A percentile compares a stretch with the other conserved stretches of the same genome.
Evolutionary conservation across 1,284 basidiomycete species (phyloP).

Genomic region (Pterulicium gracile): DNA sequence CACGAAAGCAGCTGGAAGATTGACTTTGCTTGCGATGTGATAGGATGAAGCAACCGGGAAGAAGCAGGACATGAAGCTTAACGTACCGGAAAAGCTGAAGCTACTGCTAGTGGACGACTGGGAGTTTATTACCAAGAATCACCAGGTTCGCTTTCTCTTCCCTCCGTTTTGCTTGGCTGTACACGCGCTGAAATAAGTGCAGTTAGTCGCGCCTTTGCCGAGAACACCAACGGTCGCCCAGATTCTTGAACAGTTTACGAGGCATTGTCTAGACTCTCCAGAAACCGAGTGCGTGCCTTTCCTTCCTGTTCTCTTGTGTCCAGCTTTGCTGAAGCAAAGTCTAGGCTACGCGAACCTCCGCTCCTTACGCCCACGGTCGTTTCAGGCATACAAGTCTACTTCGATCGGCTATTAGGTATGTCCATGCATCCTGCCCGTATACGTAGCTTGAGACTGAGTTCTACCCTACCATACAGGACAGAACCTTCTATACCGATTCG

Average conservation of each 20-base stretch:
- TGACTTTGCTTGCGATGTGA: conserved; percentile 1
- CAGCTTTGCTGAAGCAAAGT: conserved; percentile 4
- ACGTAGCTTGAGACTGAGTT: no score
- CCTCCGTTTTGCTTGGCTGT: neutral
- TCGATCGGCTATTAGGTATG: conserved; percentile 75
- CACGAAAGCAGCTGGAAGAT: conserved; percentile 1
- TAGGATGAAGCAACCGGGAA: conserved; percentile 48
- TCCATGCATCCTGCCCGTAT: no score
- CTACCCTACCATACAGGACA: conserved; percentile 35
- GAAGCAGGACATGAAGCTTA: conserved; percentile 86
- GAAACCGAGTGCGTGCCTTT: conserved; percentile 1
- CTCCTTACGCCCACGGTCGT: conserved; percentile 71
- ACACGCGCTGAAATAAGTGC: neutral
- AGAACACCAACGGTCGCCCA: conserved; percentile 37
- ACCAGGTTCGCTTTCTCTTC: conserved; percentile 71
- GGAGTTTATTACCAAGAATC: conserved; percentile 95
- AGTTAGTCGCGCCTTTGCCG: conserved; percentile 14
- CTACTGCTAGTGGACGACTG: conserved; percentile 92
- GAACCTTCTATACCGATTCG: conserved; percentile 90
- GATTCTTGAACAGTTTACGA: conserved; percentile 1
- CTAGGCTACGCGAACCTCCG: conserved; percentile 51
- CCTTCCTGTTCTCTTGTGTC: neutral
- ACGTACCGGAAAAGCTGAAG: conserved; percentile 85
- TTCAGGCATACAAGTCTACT: conserved; percentile 87
- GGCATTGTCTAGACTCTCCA: neutral